Conservation (phyloP, 495 filamentous ascomycete species). For the Hypoxylon intermedium region DNA sequence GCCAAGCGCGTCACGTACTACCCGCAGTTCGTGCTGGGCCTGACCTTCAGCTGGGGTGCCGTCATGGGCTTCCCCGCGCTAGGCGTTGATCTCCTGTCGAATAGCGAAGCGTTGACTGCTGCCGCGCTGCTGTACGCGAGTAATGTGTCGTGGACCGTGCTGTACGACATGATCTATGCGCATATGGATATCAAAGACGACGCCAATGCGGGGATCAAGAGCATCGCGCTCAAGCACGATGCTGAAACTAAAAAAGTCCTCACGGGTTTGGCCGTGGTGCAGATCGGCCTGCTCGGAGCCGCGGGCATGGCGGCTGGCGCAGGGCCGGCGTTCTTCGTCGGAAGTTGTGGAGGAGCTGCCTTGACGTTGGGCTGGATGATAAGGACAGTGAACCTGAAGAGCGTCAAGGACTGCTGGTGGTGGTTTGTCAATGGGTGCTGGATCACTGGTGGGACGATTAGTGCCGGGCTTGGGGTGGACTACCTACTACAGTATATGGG, state of each 20-base stretch:
- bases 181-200: slow-evolving; percentile 99
- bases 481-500: slow-evolving; percentile 54
- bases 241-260: slow-evolving; percentile 86
- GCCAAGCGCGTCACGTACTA: slow-evolving; percentile 95
- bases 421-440: slow-evolving; percentile 81
- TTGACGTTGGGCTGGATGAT: slow-evolving; percentile 86
- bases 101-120: slow-evolving; percentile 67
- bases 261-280: slow-evolving; percentile 73
- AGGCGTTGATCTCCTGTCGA: slow-evolving; percentile 77
- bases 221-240: slow-evolving; percentile 89
- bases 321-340: slow-evolving; percentile 83
- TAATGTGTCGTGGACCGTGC: slow-evolving; percentile 90
- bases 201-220: slow-evolving; percentile 90
- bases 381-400: slow-evolving; percentile 81
- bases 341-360: slow-evolving; percentile 83
- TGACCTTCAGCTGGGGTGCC: slow-evolving; percentile 97
- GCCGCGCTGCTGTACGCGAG: slow-evolving; percentile 81
- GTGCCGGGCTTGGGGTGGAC: slow-evolving; percentile 57
- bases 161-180: slow-evolving; percentile 99
- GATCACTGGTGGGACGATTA: slow-evolving; percentile 62
- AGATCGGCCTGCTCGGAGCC: slow-evolving; percentile 79
- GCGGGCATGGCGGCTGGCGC: slow-evolving; percentile 77
- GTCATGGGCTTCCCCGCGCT: slow-evolving; percentile 96
- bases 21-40: slow-evolving; percentile 87
- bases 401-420: slow-evolving; percentile 90